Evolutionary conservation across 1,139 yeast species (phyloP), one percentile per base, ranked within the genome.

Genomic region (Sugiyamaella castrensis): DNA sequence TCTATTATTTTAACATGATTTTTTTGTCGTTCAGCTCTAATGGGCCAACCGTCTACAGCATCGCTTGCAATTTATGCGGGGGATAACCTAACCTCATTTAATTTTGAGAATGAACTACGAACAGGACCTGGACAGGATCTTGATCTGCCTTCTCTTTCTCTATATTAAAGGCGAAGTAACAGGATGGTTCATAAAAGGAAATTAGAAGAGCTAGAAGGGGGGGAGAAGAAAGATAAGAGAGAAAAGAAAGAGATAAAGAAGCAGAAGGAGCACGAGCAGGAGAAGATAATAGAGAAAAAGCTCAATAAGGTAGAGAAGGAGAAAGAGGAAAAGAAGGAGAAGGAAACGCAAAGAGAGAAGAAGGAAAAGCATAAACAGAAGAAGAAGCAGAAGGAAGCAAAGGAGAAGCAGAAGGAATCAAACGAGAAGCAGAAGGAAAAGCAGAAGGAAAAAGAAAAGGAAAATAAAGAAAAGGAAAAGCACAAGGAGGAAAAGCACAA

Each of bases 151-250:
- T 5, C 24, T 19, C 5, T 19, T 19, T 19, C 24, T 19, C 24
- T 19, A 4, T 19, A 19, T 19, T 19, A 19, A 19, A 19, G 24
- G 24, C 3, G 5, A 19, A 19, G 24, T n/a, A n/a, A n/a, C n/a
- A 19, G 24, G 24, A 43, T 37, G 49, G 46, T 40, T 37, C 46
- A 35, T 35, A 43, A 40, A 13, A 40, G 47, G 35, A 27, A 40
- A 49, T 29, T 31, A 50, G 47, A 39, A 40, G 35, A 38, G 30
- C 24, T 37, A 38, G 32, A 28, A 24, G 47, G 44, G 40, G 37
- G 37, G 13, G 35, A 37, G 36, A 32, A 41, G 33, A 34, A 26
- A 16, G 37, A 33, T 33, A 36, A 32, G 32, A 16, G 35, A 15
- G 33, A 36, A 38, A 37, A 28, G 29, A 16, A 37, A 36, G 28